phyloP scores from a whole-genome alignment of 495 filamentous ascomycete genomes.

The Penicillium crystallinum region DNA sequence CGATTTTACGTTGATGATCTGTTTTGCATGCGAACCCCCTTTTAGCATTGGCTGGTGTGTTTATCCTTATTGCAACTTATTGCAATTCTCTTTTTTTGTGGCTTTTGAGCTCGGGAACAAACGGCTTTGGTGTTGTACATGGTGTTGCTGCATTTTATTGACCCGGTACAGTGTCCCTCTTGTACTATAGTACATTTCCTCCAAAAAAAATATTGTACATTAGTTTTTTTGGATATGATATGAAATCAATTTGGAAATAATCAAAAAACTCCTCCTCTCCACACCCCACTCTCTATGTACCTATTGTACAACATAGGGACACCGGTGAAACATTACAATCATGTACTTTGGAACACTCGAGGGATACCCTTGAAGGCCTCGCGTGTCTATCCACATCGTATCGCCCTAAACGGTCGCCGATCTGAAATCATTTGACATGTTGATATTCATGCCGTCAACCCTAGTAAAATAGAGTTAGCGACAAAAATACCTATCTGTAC shows the following conservation, averaged over 20 bases:
- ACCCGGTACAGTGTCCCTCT: slow-evolving; percentile 4
- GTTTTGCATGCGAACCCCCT: slow-evolving; percentile 14
- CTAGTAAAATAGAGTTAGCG: no score
- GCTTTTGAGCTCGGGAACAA: not conserved
- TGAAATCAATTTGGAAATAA: not conserved
- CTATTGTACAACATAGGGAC: not conserved
- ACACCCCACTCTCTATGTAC: not conserved
- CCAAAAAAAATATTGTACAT: slow-evolving; percentile 7
- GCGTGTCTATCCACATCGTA: not conserved
- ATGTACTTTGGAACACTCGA: not conserved
- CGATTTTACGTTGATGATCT: slow-evolving; percentile 24
- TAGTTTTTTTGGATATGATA: slow-evolving; percentile 5
- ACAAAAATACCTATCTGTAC: no score
- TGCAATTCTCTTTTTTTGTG: not conserved
- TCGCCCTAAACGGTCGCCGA: not conserved
- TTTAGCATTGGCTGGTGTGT: slow-evolving; percentile 19
- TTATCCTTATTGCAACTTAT: not conserved
- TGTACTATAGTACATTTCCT: slow-evolving; percentile 4
- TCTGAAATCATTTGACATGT: no score
- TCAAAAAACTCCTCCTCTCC: not conserved
- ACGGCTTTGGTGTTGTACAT: slow-evolving; percentile 13
- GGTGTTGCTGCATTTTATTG: slow-evolving; percentile 6
- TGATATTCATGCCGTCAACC: no score
- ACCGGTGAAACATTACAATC: not conserved
- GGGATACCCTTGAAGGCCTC: not conserved